Evolutionary conservation across 1,139 yeast species (phyloP).

Genomic region (Saccharomyces uvarum): DNA sequence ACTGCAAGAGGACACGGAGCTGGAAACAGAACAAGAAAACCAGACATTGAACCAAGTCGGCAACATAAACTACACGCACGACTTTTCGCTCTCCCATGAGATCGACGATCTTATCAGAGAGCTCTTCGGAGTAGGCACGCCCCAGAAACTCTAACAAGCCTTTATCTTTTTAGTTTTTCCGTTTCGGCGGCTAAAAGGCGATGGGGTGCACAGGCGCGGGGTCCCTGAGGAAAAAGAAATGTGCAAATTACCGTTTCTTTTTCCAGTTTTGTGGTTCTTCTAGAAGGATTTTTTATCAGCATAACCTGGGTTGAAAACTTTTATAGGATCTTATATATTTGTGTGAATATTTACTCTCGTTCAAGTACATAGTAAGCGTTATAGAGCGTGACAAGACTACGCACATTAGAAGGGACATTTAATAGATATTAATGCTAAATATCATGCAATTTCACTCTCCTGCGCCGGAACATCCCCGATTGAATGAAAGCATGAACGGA

Average conservation of each 20-base stretch:
- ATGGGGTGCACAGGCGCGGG: constrained; percentile 1
- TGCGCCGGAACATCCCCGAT: constrained; percentile 13
- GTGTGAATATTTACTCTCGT: background rate
- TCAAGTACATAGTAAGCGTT: background rate
- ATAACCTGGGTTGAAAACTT: background rate
- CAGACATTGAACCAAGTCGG: constrained; percentile 20
- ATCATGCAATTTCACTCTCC: constrained; percentile 5
- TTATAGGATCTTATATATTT: background rate
- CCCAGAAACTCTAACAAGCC: background rate
- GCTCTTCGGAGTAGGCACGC: constrained; percentile 21
- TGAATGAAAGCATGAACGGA: background rate
- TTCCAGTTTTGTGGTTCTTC: background rate
- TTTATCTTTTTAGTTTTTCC: background rate
- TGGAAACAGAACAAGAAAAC: constrained; percentile 20
- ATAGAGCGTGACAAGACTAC: background rate
- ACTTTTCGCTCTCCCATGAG: constrained; percentile 31
- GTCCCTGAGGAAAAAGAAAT: constrained; percentile 1
- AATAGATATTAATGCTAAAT: background rate
- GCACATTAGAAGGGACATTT: background rate
- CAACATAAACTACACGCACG: constrained; percentile 26
- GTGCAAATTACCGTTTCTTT: background rate
- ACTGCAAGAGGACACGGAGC: constrained; percentile 21
- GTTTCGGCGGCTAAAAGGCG: background rate
- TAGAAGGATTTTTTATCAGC: background rate
- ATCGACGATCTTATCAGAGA: constrained; percentile 32